These are phyloP conservation scores for Physaria fendleri DNA, from an alignment of 345 rosid species.

Conservation along the genomic window DNA sequence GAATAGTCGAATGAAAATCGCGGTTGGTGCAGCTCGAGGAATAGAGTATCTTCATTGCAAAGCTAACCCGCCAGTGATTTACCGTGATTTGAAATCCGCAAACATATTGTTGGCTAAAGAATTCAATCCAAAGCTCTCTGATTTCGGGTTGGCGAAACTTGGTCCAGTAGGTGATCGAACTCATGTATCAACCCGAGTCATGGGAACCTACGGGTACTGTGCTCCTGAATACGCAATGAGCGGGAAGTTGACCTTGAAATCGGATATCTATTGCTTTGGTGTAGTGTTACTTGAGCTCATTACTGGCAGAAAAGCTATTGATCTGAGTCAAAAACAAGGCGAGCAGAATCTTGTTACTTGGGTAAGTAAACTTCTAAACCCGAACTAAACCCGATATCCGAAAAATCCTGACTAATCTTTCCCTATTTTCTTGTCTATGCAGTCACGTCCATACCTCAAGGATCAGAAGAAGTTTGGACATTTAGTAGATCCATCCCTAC, in stretches of 20 bases:
- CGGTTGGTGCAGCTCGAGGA: conserved; percentile 78
- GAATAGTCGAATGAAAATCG: conserved; percentile 72
- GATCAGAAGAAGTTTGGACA: too few species aligned
- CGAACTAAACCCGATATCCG: too few species aligned
- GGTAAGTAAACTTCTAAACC: too few species aligned
- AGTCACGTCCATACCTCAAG: too few species aligned
- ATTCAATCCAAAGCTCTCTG: conserved; percentile 35
- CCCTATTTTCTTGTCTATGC: too few species aligned
- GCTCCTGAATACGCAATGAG: conserved; percentile 47
- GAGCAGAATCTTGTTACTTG: too few species aligned
- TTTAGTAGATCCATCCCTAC: too few species aligned
- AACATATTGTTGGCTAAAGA: conserved; percentile 67
- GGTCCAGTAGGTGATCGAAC: conserved; percentile 83
- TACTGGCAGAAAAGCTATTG: conserved; percentile 73
- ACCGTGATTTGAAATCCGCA: conserved; percentile 76
- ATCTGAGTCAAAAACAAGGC: too few species aligned
- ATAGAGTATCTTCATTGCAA: conserved; percentile 69
- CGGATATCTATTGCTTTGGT: conserved; percentile 83
- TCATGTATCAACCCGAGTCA: conserved; percentile 87
- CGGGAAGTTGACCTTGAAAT: conserved; percentile 70
- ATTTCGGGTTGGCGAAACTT: conserved; percentile 88
- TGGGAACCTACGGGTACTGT: conserved; percentile 94
- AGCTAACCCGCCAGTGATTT: conserved; percentile 74
- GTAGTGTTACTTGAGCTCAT: conserved; percentile 79
- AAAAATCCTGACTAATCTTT: too few species aligned